A percentile compares a stretch with the other conserved stretches of the same genome.
Conservation (phyloP, 371 early-diverging fungal species). For the Syncephalastrum contaminatum region DNA sequence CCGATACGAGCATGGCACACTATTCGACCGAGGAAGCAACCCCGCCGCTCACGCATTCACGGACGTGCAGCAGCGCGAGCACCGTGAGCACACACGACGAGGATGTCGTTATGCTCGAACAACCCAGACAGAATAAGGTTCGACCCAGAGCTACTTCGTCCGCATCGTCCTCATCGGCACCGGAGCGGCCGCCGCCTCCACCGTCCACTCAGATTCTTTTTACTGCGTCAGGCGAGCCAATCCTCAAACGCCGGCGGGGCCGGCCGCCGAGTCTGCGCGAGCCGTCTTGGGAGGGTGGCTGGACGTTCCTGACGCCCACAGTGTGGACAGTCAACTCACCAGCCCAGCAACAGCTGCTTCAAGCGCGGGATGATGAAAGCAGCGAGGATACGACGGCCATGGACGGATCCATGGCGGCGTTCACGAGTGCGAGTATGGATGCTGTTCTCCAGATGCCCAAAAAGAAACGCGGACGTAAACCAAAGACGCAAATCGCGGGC, state of each 20-base stretch:
- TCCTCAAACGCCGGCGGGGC: slow-evolving; percentile 45
- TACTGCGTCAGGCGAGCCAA: slow-evolving; percentile 30
- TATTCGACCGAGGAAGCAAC: too few species aligned
- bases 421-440: slow-evolving; percentile 41
- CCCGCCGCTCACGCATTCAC: too few species aligned
- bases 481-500: slow-evolving; percentile 46
- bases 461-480: slow-evolving; percentile 48
- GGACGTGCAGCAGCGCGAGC: too few species aligned
- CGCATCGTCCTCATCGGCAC: too few species aligned
- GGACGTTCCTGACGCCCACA: slow-evolving; percentile 48
- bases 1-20: too few species aligned
- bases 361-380: not conserved
- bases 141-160: too few species aligned
- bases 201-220: slow-evolving; percentile 31
- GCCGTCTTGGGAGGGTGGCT: slow-evolving; percentile 35
- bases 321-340: slow-evolving; percentile 41
- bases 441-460: slow-evolving; percentile 37
- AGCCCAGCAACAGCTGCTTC: slow-evolving; percentile 3
- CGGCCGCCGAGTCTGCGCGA: slow-evolving; percentile 32
- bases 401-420: slow-evolving; percentile 37
- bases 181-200: not conserved
- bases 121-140: too few species aligned
- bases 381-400: slow-evolving; percentile 9
- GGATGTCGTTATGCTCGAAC: too few species aligned
- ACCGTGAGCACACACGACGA: too few species aligned